These are phyloP conservation scores for Cyamopsis tetragonoloba DNA, from an alignment of 306 rosid genomes.

Conservation along the genomic window DNA sequence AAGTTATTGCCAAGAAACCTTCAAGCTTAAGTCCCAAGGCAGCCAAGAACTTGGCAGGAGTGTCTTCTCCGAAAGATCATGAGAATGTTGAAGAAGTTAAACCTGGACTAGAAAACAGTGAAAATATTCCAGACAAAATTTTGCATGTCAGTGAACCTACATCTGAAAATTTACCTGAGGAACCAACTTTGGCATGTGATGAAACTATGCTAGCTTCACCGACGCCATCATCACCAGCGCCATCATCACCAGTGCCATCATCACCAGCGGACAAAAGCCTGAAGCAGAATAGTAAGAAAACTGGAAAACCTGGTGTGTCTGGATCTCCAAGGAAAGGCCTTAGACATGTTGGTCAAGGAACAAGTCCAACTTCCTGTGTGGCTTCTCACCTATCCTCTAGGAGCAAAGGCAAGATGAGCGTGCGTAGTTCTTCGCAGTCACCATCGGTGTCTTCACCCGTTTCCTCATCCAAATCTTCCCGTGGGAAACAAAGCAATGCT, in stretches of 20 bases:
- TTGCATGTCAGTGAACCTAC: slow-evolving; percentile 39
- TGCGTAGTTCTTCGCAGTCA: slow-evolving; percentile 7
- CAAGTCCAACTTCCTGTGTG: neutral
- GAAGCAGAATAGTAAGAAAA: slow-evolving; percentile 31
- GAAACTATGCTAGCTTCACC: slow-evolving; percentile 22
- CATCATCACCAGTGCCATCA: too few relatives aligned
- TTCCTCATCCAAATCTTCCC: slow-evolving; percentile 22
- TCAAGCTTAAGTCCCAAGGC: slow-evolving; percentile 20
- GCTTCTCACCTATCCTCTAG: slow-evolving; percentile 6
- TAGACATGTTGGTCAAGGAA: slow-evolving; percentile 36
- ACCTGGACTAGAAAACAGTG: slow-evolving; percentile 28
- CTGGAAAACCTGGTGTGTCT: slow-evolving; percentile 15
- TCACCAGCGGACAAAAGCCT: slow-evolving; percentile 28
- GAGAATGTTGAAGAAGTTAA: slow-evolving; percentile 19
- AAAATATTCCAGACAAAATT: slow-evolving; percentile 40
- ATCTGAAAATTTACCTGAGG: slow-evolving; percentile 31
- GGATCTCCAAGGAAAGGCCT: slow-evolving; percentile 39
- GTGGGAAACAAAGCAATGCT: slow-evolving; percentile 31
- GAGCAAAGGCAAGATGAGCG: slow-evolving; percentile 33
- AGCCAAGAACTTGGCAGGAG: slow-evolving; percentile 16
- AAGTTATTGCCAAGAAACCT: slow-evolving; percentile 28
- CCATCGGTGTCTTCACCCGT: slow-evolving; percentile 9
- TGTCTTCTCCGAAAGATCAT: slow-evolving; percentile 21
- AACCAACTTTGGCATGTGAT: slow-evolving; percentile 26
- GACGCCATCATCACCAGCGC: slow-evolving; percentile 20